Evolutionary conservation across 2,329 filamentous ascomycete genomes (phyloP), one percentile per base, ranked within the genome.

Genomic region (Raffaelea arxii): DNA sequence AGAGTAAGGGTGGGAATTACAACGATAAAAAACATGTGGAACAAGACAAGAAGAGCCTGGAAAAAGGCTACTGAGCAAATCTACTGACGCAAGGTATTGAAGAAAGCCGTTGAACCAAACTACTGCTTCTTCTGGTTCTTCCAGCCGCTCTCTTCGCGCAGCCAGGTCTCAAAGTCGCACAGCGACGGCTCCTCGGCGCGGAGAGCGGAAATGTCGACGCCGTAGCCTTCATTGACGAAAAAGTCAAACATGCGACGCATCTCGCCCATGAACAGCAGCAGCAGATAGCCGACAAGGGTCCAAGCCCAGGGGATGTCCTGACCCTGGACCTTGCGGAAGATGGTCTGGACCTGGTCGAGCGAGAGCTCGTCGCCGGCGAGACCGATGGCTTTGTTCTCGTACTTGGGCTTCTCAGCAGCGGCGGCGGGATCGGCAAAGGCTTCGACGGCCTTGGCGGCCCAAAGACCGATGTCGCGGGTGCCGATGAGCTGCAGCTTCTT

Each of bases 171-270:
- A 30, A 68, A 62, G 41, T 59, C 52, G 55, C 62, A 58, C 41
- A 65, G 35, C 6, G 52, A 44, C 10, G 60, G 60, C 41, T 63
- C 54, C 48, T 58, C 52, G 22, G 44, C 47, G 49, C 54, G 56
- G 41, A 62, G 49, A 11, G 54, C 58, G 21, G 47, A 49, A 9
- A 70, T 58, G 54, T 69, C 63, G 3, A 56, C 65, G 0, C 61
- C 63, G 44, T 67, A 69, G n/a, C 65, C 66, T n/a, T 60, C 55
- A 12, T 52, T 52, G 50, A 64, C 60, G 36, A 69, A 68, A 46
- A 59, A 69, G 12, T 35, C 24, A 40, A 67, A 65, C 64, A 67
- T 68, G 5, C 37, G 48, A 5, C 59, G 56, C 3, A 66, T 41
- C 6, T 66, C 59, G 12, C 51, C 49, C 3, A 61, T 48, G 3